Evolutionary conservation across 805 yeast genomes (phyloP).

Genomic region (Wickerhamiella kurtzmanii): DNA sequence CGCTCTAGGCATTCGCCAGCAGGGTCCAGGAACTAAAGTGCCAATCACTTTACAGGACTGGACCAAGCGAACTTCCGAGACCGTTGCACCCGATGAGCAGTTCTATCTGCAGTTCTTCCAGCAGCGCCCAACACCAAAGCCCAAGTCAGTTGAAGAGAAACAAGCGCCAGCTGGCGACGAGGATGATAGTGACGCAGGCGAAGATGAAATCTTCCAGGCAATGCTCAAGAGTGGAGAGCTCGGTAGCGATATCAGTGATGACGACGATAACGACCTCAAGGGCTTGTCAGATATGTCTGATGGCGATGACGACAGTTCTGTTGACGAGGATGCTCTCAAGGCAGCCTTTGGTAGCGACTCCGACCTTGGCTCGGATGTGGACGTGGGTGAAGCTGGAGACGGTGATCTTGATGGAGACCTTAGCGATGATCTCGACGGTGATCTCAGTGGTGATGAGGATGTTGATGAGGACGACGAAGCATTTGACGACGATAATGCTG

Average conservation of each 20-base stretch:
- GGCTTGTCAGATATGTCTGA: background rate
- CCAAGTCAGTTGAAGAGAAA: constrained; percentile 52
- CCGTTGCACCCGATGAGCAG: constrained; percentile 72
- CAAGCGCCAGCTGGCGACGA: constrained; percentile 61
- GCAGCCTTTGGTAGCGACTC: background rate
- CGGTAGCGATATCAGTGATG: constrained; percentile 2
- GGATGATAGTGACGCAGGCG: constrained; percentile 38
- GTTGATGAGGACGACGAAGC: background rate
- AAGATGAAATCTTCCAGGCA: constrained; percentile 1
- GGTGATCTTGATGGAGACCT: background rate
- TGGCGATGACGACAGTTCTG: constrained; percentile 1
- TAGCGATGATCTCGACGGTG: constrained; percentile 5
- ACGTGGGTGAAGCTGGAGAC: background rate
- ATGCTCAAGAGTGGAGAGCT: constrained; percentile 2
- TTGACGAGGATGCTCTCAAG: background rate
- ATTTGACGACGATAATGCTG: constrained; percentile 1
- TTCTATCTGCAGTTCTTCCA: constrained; percentile 80
- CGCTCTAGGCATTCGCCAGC: constrained; percentile 22
- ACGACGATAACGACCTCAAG: background rate
- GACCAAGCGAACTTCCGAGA: constrained; percentile 44
- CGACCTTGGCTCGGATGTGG: background rate
- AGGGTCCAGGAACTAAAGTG: constrained; percentile 32
- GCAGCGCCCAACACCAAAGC: constrained; percentile 25
- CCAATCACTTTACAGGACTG: constrained; percentile 84
- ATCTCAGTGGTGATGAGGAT: constrained; percentile 3